Conservation (phyloP, 352 stramenopile species). For the Globisporangium nodosum region DNA sequence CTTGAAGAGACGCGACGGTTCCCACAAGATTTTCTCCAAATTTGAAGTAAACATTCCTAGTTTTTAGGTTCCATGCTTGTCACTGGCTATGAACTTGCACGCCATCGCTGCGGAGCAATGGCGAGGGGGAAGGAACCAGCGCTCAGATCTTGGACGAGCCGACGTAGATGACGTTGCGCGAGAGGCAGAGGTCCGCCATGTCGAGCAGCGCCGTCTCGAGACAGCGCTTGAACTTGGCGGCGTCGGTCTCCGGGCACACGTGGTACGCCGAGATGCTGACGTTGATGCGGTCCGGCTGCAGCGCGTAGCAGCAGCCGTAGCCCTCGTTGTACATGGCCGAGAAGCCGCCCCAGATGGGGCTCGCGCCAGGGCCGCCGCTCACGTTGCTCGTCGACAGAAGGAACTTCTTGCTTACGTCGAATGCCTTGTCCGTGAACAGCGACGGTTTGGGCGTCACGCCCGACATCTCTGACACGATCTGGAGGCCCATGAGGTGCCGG, state of each 20-base stretch:
- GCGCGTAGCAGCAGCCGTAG: constrained; percentile 94
- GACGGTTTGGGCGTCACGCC: constrained; percentile 82
- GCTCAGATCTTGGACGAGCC: constrained; percentile 80
- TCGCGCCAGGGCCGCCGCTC: constrained; percentile 86
- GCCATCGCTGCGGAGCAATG: too few species aligned
- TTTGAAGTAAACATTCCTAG: not conserved
- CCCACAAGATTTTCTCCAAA: not conserved
- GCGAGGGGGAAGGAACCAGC: not conserved
- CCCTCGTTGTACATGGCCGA: constrained; percentile 93
- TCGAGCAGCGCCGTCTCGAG: constrained; percentile 94
- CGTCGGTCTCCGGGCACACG: constrained; percentile 71
- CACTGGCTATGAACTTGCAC: too few species aligned
- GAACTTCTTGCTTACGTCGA: constrained; percentile 92
- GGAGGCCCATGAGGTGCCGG: constrained; percentile 94
- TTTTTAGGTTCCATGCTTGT: not conserved
- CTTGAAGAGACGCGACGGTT: not conserved
- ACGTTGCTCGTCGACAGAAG: constrained; percentile 96
- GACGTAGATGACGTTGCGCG: constrained; percentile 88
- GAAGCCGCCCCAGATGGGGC: constrained; percentile 96
- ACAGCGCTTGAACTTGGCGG: constrained; percentile 83
- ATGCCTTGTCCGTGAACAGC: constrained; percentile 93
- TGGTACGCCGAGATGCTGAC: constrained; percentile 94
- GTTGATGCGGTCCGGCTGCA: constrained; percentile 93
- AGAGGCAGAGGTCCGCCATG: constrained; percentile 92
- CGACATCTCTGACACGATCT: constrained; percentile 91